Evolutionary conservation across 139 green algal genomes (phyloP).

Genomic region (Gonium pectorale): DNA sequence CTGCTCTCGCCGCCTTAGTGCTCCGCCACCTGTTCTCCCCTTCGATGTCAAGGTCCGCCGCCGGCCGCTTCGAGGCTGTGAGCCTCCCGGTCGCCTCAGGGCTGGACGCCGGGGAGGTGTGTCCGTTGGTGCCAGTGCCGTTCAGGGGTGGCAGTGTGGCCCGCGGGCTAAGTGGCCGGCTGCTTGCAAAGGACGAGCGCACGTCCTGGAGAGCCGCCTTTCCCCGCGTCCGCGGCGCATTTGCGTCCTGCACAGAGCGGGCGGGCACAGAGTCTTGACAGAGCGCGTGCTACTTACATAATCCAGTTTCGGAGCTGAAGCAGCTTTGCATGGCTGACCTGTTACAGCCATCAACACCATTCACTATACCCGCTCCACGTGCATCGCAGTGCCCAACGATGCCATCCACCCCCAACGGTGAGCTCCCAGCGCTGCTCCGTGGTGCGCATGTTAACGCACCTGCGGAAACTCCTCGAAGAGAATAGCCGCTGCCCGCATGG

Average conservation of each 20-base stretch:
- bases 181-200: slow-evolving; percentile 48
- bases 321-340: too few species aligned
- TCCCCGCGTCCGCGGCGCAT: slow-evolving; percentile 46
- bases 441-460: neutral
- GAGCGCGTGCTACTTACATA: too few species aligned
- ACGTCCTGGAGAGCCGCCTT: slow-evolving; percentile 38
- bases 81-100: too few species aligned
- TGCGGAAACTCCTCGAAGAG: slow-evolving; percentile 77
- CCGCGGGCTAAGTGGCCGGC: slow-evolving; percentile 51
- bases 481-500: slow-evolving; percentile 54
- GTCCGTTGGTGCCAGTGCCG: neutral
- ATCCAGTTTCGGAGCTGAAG: too few species aligned
- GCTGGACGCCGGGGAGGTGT: too few species aligned
- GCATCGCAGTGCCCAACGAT: too few species aligned
- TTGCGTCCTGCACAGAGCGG: slow-evolving; percentile 57
- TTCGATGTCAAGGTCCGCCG: neutral
- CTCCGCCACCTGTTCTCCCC: neutral
- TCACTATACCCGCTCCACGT: too few species aligned
- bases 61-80: slow-evolving; percentile 22
- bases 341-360: too few species aligned
- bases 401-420: too few species aligned
- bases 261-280: too few species aligned
- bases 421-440: neutral
- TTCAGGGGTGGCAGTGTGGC: slow-evolving; percentile 33
- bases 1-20: neutral